A percentile compares a stretch with the other conserved stretches of the same genome.
These are phyloP conservation scores for Trifolium fragiferum DNA, from an alignment of 306 rosid genomes.

Conservation along the genomic window DNA sequence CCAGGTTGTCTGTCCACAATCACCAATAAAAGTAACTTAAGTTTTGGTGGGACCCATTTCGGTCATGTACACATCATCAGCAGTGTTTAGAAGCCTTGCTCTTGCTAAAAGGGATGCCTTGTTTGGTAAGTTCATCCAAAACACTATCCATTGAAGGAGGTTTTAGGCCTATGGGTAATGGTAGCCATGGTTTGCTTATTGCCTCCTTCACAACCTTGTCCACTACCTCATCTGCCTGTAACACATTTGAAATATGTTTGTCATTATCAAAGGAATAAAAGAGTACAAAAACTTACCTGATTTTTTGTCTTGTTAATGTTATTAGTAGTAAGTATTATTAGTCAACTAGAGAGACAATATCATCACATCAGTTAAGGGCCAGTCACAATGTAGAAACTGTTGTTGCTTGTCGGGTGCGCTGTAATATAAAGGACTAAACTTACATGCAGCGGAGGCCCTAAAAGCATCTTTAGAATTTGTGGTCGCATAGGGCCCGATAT, in stretches of 20 bases:
- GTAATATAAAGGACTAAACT: no score
- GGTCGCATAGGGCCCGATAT: no score
- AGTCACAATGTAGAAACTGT: background rate
- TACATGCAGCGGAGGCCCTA: no score
- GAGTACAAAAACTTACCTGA: background rate
- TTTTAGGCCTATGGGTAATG: constrained; percentile 88
- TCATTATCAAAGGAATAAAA: background rate
- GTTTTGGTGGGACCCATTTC: constrained; percentile 21
- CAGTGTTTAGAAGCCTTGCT: constrained; percentile 35
- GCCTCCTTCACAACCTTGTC: constrained; percentile 89
- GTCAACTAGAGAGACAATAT: background rate
- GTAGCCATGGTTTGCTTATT: constrained; percentile 94
- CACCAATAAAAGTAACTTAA: background rate
- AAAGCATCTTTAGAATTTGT: no score
- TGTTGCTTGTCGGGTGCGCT: background rate
- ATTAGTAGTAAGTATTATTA: background rate
- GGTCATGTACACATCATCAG: constrained; percentile 34
- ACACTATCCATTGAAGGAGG: constrained; percentile 90
- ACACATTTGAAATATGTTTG: background rate
- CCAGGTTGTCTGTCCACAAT: background rate
- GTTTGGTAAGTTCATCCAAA: constrained; percentile 73
- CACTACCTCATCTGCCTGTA: constrained; percentile 89
- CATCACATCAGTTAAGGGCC: background rate
- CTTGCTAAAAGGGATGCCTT: constrained; percentile 63
- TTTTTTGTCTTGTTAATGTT: background rate